These are phyloP conservation scores for Citrus australasica DNA, from an alignment of 345 rosid species.

Conservation along the genomic window DNA sequence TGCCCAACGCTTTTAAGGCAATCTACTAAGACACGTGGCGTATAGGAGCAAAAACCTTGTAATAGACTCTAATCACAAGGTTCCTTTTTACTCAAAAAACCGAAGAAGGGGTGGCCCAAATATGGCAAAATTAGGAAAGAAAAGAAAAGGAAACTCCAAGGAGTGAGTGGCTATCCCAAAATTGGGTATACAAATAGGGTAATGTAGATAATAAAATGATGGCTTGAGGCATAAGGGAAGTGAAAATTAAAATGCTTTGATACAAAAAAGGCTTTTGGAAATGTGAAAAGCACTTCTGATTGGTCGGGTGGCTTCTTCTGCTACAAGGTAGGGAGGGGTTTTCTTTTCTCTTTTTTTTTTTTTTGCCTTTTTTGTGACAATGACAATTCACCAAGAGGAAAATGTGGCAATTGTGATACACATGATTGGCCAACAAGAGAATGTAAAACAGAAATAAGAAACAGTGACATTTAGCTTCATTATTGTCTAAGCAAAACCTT, in stretches of 20 bases:
- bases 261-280: slow-evolving; percentile 13
- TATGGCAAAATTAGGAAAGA: background rate
- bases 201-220: background rate
- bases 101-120: slow-evolving; percentile 27
- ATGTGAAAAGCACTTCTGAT: slow-evolving; percentile 50
- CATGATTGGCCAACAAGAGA: slow-evolving; percentile 45
- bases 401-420: slow-evolving; percentile 23
- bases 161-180: background rate
- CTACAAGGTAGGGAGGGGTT: slow-evolving; percentile 37
- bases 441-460: slow-evolving; percentile 15
- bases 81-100: slow-evolving; percentile 18
- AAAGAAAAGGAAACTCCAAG: background rate
- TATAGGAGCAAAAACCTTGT: slow-evolving; percentile 12
- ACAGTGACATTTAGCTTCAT: slow-evolving; percentile 23
- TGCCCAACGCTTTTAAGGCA: slow-evolving; percentile 41
- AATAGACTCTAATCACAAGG: background rate
- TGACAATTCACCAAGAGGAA: slow-evolving; percentile 56
- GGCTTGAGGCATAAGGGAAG: slow-evolving; percentile 41
- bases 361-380: slow-evolving; percentile 21
- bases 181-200: background rate
- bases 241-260: background rate
- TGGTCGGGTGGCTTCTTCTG: slow-evolving; percentile 65
- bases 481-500: slow-evolving; percentile 41
- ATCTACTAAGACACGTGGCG: slow-evolving; percentile 27
- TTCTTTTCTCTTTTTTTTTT: background rate